Evolutionary conservation across 78 protist species (phyloP), one percentile per base, ranked within the genome.

Genomic region (Polysphondylium violaceum): DNA sequence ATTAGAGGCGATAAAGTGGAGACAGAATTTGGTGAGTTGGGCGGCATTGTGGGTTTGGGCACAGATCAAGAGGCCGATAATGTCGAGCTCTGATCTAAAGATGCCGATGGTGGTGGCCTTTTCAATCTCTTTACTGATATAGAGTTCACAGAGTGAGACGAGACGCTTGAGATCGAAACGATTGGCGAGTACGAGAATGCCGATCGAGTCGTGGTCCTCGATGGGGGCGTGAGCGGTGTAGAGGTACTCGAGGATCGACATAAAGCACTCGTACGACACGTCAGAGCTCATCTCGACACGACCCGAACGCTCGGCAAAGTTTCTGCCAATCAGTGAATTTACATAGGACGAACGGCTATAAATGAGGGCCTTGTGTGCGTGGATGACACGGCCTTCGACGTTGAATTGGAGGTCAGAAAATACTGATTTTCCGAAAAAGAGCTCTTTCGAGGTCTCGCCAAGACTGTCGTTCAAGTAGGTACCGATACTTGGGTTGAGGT

Each of bases 161-260:
- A 93, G 53, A 21, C 96, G 29, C 11, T 44, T 23, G 7, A 93
- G 17, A 47, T 83, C 93, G 40, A 87, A 93, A 31, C 88, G 85
- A 60, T 93, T 86, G 47, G 92, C 96, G 16, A 93, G 31, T 2
- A 73, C 86, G 61, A 93, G 29, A 16, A 93, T 74, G 36, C 78
- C 92, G 50, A 93, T 74, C 17, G 72, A 14, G 25, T 93, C 96
- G 50, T 60, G 60, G 5, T 73, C 86, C 33, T 81, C 93, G 61
- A 89, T 76, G 29, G 96, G 94, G 4, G 93, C 47, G 38, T 93
- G 96, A 14, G 87, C 94, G 17, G 96, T 93, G n/a, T 93, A 93
- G 0, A 93, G 64, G 76, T 93, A 93, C 36, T 93, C 96, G 4
- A 93, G 50, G 8, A 93, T 23, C 0, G 93, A 87, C 71, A 76